phyloP scores from a whole-genome alignment of 2,329 filamentous ascomycete genomes.

The Fusarium humuli region DNA sequence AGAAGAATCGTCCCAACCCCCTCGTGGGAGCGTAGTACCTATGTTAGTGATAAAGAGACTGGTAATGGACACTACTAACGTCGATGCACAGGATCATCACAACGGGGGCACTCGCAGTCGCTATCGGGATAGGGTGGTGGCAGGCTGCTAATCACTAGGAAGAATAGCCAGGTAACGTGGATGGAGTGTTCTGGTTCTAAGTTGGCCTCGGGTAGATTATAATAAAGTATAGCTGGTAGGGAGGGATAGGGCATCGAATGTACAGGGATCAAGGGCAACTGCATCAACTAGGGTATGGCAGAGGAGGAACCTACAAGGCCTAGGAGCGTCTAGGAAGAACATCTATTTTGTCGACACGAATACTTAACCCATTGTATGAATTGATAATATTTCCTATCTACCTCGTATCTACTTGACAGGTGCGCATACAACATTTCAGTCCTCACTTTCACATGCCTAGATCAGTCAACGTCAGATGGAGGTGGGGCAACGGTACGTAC shows the following conservation, averaged over 20 bases:
- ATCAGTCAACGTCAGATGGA: not conserved
- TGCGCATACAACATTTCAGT: not conserved
- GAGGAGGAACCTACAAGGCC: constrained; percentile 18
- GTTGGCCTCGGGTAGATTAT: constrained; percentile 24
- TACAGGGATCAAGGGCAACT: constrained; percentile 11
- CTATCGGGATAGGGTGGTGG: constrained; percentile 46
- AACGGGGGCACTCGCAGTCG: constrained; percentile 42
- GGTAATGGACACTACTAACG: constrained; percentile 16
- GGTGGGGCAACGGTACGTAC: constrained; percentile 4
- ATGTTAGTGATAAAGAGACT: constrained; percentile 28
- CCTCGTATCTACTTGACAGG: not conserved
- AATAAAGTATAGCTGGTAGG: not conserved
- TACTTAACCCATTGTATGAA: constrained; percentile 1
- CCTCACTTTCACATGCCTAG: not conserved
- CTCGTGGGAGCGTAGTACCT: constrained; percentile 29
- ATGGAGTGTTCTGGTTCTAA: not conserved
- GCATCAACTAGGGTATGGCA: constrained; percentile 14
- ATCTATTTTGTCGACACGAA: constrained; percentile 18
- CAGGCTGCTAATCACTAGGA: constrained; percentile 34
- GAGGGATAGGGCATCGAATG: not conserved
- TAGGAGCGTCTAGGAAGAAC: constrained; percentile 25
- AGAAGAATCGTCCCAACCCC: constrained; percentile 19
- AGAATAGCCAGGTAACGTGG: not conserved
- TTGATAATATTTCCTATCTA: not conserved
- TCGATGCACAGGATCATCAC: constrained; percentile 37